Evolutionary conservation across 441 rosid species (phyloP), one percentile per base, ranked within the genome.

Genomic region (Bruguiera hainesii): DNA sequence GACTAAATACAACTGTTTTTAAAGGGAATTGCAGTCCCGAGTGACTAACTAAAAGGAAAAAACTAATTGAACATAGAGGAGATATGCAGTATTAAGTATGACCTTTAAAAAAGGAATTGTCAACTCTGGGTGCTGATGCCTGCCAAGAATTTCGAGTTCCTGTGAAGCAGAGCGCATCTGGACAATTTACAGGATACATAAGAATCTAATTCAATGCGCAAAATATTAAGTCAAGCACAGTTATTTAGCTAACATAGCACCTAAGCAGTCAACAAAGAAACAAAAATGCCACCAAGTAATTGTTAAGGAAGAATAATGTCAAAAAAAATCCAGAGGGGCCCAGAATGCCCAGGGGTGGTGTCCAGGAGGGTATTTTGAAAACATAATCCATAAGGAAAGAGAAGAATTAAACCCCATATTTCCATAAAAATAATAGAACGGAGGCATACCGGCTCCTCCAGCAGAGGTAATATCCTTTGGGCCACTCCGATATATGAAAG

Each of bases 401-500:
- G 48, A 13, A 18, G 18, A 11, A 55, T 55, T 18, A 23, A 55
- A 20, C 28, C 18, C 58, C 58, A 23, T 11, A 15, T 15, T 23
- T 23, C 1, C 10, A 55, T 53, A 6, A 53, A 23, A 53, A 23
- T 0, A 46, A 68, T 28, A 60, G 64, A 13, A 42, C 13, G 3
- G 46, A 37, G 46, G 53, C 73, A 66, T 85, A 95, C 99, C 81
- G 97, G 97, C 83, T 95, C 99, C 76, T 90, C 98, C 79, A 95
- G 70, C 75, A 92, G 74, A 64, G 97, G 96, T 80, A 95, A 61
- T 61, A 90, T 84, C 72, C 90, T 88, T 68, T 81, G 73, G 56
- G 97, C 97, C 64, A 87, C 89, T 69, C 99, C 98, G 42, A 95
- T 76, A 76, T 87, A 92, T 61, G 99, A 95, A 80, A 95, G 98